A percentile compares a stretch with the other conserved stretches of the same genome.
Evolutionary conservation across 768 basidiomycete genomes (phyloP).

Genomic region (Phanerochaete sordida): DNA sequence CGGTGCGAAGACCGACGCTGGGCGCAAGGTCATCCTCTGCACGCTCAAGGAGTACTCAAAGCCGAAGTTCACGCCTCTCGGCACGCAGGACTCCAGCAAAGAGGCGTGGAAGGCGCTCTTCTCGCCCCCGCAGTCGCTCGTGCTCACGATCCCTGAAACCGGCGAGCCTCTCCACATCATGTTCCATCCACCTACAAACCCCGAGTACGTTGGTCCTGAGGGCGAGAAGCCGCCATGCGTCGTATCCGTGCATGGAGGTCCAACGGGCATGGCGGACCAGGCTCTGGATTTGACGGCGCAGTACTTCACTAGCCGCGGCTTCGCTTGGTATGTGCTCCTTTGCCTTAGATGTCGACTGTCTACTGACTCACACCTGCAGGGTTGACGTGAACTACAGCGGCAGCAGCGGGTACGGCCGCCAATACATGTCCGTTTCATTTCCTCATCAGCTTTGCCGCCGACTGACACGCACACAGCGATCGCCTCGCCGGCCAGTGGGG

Average conservation of each 20-base stretch:
- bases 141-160: slow-evolving; percentile 33
- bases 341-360: neutral
- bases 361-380: slow-evolving; percentile 31
- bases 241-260: slow-evolving; percentile 68
- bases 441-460: too few relatives aligned
- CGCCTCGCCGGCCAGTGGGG: slow-evolving; percentile 71
- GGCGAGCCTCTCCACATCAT: slow-evolving; percentile 52
- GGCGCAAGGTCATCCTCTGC: slow-evolving; percentile 35
- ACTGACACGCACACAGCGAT: slow-evolving; percentile 24
- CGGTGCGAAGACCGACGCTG: slow-evolving; percentile 38
- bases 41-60: slow-evolving; percentile 22
- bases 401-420: slow-evolving; percentile 68
- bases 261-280: slow-evolving; percentile 47
- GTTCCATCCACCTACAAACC: slow-evolving; percentile 67
- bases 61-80: slow-evolving; percentile 21
- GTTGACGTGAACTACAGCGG: slow-evolving; percentile 78
- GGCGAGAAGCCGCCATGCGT: slow-evolving; percentile 68
- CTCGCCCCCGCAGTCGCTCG: slow-evolving; percentile 47
- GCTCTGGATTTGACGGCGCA: slow-evolving; percentile 52
- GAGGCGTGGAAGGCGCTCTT: slow-evolving; percentile 31
- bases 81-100: slow-evolving; percentile 19
- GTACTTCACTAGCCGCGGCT: slow-evolving; percentile 70
- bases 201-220: slow-evolving; percentile 46
- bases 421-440: slow-evolving; percentile 55
- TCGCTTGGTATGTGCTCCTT: slow-evolving; percentile 53